Percentiles rank a stretch among this genome's conserved stretches.
Evolutionary conservation across 257 asterid species (phyloP).

Genomic region (Echites panduratus): DNA sequence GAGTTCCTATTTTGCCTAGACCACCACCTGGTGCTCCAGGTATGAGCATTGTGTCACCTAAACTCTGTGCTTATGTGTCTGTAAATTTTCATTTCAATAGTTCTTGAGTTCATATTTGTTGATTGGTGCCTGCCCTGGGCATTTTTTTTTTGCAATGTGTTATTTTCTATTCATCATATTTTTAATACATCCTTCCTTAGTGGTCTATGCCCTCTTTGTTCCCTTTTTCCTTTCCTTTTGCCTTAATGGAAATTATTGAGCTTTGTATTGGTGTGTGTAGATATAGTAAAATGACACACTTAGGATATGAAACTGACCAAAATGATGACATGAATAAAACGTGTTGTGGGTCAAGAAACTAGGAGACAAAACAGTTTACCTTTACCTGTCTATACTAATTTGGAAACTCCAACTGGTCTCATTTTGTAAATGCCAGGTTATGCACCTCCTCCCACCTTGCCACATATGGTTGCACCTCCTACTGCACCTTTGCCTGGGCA

Average conservation of each 20-base stretch:
- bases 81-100: background rate
- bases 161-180: background rate
- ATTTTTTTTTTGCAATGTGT: background rate
- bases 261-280: background rate
- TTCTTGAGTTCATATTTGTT: background rate
- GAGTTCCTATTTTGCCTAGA: conserved; percentile 74
- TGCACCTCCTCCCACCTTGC: conserved; percentile 38
- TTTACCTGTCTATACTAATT: background rate
- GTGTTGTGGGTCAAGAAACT: background rate
- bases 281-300: background rate
- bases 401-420: background rate
- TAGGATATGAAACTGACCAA: background rate
- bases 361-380: background rate
- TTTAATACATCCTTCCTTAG: background rate
- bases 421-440: conserved; percentile 42
- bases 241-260: background rate
- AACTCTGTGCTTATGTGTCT: background rate
- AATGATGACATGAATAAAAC: background rate
- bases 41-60: conserved; percentile 14
- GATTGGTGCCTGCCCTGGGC: background rate
- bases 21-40: conserved; percentile 78
- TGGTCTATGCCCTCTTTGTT: background rate
- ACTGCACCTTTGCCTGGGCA: conserved; percentile 66
- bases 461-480: conserved; percentile 63
- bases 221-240: background rate